phyloP scores from a whole-genome alignment of 2,329 filamentous ascomycete genomes.

The Sarocladiaceae sp. region DNA sequence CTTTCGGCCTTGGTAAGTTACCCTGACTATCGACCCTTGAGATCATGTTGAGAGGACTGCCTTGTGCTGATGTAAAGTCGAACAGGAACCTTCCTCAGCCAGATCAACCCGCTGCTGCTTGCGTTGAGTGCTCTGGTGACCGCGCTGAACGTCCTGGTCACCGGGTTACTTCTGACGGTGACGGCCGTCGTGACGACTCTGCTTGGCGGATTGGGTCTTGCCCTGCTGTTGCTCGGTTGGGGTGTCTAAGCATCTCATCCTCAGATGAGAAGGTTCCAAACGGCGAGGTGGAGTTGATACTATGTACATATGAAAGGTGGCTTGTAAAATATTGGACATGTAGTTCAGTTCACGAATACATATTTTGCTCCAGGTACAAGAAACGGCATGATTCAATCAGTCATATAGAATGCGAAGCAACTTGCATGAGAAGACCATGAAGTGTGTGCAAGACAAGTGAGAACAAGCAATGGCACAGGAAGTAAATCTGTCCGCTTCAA shows the following conservation, averaged over 20 bases:
- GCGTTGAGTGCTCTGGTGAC: constrained; percentile 4
- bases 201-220: not conserved
- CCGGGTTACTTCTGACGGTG: constrained; percentile 1
- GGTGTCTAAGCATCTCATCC: constrained; percentile 5
- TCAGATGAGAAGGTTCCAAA: too few relatives aligned
- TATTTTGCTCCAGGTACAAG: too few relatives aligned
- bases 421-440: too few relatives aligned
- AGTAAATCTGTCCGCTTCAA: too few relatives aligned
- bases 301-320: too few relatives aligned
- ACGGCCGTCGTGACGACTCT: constrained; percentile 2
- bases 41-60: not conserved
- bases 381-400: too few relatives aligned
- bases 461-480: too few relatives aligned
- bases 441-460: too few relatives aligned
- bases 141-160: constrained; percentile 5
- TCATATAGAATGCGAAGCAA: too few relatives aligned
- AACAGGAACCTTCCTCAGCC: not conserved
- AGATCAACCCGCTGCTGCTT: constrained; percentile 4
- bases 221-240: constrained; percentile 3
- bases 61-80: not conserved
- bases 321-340: too few relatives aligned
- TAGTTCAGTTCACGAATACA: too few relatives aligned
- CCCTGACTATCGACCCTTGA: not conserved
- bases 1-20: not conserved
- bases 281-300: too few relatives aligned